Evolutionary conservation across 2,329 filamentous ascomycete genomes (phyloP), one percentile per base, ranked within the genome.

Genomic region (Scytalidium sp.): DNA sequence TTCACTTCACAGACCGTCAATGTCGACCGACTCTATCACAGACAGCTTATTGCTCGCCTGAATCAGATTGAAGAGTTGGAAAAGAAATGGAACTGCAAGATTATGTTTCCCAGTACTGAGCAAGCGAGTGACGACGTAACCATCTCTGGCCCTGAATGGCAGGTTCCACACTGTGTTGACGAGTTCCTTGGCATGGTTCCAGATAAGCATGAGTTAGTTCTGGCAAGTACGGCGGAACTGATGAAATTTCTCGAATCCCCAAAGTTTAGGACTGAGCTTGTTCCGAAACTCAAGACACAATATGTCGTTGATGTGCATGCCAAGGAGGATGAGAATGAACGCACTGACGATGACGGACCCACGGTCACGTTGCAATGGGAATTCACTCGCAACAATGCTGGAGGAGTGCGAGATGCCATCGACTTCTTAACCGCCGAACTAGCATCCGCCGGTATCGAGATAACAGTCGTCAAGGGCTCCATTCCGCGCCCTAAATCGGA

Each of bases 81-180:
- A 75, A 95, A 96, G 78, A 97, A 96, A 73, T 97, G 92, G 87
- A 97, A 97, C 70, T 99, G 94, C 84, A 97, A 97, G 76, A 95
- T 99, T 64, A 89, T 91, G 60, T 99, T 99, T 67, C 94, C 94
- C 7, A 96, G 92, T 72, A 97, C 94, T 9, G 94, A 99, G 69
- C 88, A 95, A 70, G 94, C 94, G 19, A 97, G 93, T 67, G 94
- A 99, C 64, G 88, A 95, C 64, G 91, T 99, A 47, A 95, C 88
- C 17, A 91, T 99, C 51, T 96, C 91, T 54, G 94, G 94, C 3
- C 94, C 94, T 45, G 93, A 97, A 73, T 99, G 95, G 81, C 94
- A 97, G 77, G 93, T 99, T 29, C 93, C 94, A 55, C 88, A 96
- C 67, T 96, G 93, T 61, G 91, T 97, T 45, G 94, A 99, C 67